These are phyloP conservation scores for Coemansia sp. DNA, from an alignment of 192 early-diverging fungal species.

Conservation along the genomic window DNA sequence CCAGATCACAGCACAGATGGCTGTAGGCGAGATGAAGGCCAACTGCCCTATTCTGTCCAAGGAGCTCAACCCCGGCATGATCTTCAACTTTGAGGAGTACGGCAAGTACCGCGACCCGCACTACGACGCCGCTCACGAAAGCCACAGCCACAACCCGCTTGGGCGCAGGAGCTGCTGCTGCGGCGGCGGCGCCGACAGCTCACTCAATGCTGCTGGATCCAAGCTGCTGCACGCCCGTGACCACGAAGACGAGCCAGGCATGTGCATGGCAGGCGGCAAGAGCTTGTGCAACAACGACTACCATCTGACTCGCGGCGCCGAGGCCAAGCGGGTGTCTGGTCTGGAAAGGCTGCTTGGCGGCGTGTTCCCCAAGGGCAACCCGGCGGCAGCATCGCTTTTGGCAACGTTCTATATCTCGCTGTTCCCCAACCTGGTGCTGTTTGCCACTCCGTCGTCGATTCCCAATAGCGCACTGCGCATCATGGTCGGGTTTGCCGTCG, in stretches of 20 bases:
- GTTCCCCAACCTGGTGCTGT: conserved; percentile 77
- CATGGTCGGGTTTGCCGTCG: conserved; percentile 85
- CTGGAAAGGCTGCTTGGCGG: conserved; percentile 49
- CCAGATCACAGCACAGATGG: conserved; percentile 31
- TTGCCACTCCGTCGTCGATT: conserved; percentile 74
- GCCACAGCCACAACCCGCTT: conserved; percentile 32
- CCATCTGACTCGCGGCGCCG: conserved; percentile 5
- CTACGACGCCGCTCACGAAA: conserved; percentile 41
- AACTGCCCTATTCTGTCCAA: conserved; percentile 55
- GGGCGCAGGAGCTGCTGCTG: conserved; percentile 22
- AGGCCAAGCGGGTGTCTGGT: conserved; percentile 15
- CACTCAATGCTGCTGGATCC: too few species aligned
- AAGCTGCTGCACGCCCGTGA: conserved; percentile 38
- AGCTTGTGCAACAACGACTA: conserved; percentile 21
- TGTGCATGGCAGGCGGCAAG: conserved; percentile 35
- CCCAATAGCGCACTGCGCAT: conserved; percentile 57
- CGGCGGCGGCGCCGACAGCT: conserved; percentile 11
- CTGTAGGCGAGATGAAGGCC: conserved; percentile 47
- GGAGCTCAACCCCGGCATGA: conserved; percentile 55
- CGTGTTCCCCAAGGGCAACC: conserved; percentile 51
- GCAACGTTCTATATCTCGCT: conserved; percentile 80
- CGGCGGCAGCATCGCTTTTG: conserved; percentile 58
- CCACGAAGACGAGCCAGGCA: conserved; percentile 17
- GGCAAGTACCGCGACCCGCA: conserved; percentile 34
- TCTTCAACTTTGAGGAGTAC: conserved; percentile 55